These are phyloP conservation scores for Marasmius sp. DNA, from an alignment of 1,284 basidiomycete genomes.

Conservation along the genomic window DNA sequence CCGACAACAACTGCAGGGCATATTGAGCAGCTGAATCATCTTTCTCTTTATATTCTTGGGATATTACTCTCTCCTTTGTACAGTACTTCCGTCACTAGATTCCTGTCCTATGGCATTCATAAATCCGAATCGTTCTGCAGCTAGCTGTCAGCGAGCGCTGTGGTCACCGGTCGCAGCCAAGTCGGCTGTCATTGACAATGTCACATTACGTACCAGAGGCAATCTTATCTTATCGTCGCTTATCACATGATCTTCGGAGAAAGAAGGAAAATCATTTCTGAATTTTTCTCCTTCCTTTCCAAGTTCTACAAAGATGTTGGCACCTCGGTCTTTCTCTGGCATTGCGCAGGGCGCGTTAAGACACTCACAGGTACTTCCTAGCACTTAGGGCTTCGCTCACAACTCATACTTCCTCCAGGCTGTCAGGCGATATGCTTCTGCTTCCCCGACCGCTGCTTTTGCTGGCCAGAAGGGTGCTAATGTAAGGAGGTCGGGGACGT, in stretches of 20 bases:
- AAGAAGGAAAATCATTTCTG: slow-evolving; percentile 2
- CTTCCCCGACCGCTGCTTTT: slow-evolving; percentile 81
- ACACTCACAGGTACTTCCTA: slow-evolving; percentile 40
- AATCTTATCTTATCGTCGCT: neutral
- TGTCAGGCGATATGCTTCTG: slow-evolving; percentile 65
- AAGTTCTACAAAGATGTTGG: slow-evolving; percentile 45
- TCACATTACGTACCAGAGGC: neutral
- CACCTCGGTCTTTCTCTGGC: slow-evolving; percentile 53
- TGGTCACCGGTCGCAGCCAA: too few relatives aligned
- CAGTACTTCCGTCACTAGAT: neutral
- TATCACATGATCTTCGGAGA: slow-evolving; percentile 4
- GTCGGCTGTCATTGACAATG: too few relatives aligned
- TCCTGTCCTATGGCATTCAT: too few relatives aligned
- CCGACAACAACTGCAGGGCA: slow-evolving; percentile 80
- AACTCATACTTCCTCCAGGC: slow-evolving; percentile 35
- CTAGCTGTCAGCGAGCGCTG: too few relatives aligned
- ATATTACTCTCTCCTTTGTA: neutral
- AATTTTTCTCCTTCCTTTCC: slow-evolving; percentile 14
- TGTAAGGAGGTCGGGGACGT: slow-evolving; percentile 46
- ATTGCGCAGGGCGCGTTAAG: slow-evolving; percentile 51
- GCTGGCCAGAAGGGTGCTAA: slow-evolving; percentile 85
- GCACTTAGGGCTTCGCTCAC: neutral
- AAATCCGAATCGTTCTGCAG: too few relatives aligned
- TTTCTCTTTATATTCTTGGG: slow-evolving; percentile 2
- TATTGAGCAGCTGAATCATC: slow-evolving; percentile 65